Evolutionary conservation across 192 early-diverging fungal genomes (phyloP).

Genomic region (Coemansia sp.): DNA sequence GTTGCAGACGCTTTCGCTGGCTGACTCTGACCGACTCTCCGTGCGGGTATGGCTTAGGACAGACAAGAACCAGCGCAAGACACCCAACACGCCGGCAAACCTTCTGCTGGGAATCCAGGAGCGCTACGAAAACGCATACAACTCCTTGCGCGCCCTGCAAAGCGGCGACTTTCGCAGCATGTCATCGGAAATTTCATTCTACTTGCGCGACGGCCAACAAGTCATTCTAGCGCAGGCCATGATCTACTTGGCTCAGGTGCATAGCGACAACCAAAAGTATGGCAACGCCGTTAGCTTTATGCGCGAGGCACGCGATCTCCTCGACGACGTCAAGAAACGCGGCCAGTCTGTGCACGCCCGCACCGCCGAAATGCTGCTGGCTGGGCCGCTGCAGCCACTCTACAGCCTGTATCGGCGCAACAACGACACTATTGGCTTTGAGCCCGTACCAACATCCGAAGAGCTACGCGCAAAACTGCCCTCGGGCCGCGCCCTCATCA

Average conservation of each 20-base stretch:
- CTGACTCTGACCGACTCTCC: conserved; percentile 49
- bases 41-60: conserved; percentile 50
- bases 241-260: conserved; percentile 50
- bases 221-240: conserved; percentile 52
- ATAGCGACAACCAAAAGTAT: conserved; percentile 50
- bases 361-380: conserved; percentile 42
- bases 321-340: conserved; percentile 42
- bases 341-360: conserved; percentile 39
- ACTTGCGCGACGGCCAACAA: conserved; percentile 52
- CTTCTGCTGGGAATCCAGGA: conserved; percentile 50
- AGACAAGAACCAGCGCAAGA: conserved; percentile 43
- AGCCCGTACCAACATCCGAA: conserved; percentile 43
- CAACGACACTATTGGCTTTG: conserved; percentile 55
- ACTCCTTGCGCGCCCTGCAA: conserved; percentile 34
- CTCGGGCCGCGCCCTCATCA: conserved; percentile 42
- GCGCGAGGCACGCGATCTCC: conserved; percentile 48
- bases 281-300: conserved; percentile 53
- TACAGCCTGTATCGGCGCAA: conserved; percentile 52
- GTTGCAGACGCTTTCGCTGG: conserved; percentile 50
- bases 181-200: conserved; percentile 45
- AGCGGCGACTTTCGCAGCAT: conserved; percentile 49
- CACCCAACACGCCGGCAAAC: conserved; percentile 49
- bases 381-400: conserved; percentile 39
- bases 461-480: conserved; percentile 46
- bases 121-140: conserved; percentile 41